Conservation (phyloP, 768 basidiomycete genomes). For the Pisolithus marmoratus region DNA sequence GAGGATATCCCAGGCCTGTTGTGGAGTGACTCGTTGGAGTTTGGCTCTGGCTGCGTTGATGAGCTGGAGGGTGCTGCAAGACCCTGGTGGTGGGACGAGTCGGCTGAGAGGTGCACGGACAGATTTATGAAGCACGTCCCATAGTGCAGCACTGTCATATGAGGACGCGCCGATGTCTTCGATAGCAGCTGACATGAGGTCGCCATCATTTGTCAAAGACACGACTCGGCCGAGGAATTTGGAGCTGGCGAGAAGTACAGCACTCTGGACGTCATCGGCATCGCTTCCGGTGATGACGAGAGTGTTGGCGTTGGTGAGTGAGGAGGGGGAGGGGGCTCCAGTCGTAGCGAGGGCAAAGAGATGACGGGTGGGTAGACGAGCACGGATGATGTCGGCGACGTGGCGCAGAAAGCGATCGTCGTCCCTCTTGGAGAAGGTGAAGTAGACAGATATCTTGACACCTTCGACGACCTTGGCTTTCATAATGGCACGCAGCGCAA, state of each 20-base stretch:
- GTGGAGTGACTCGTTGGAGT: conserved; percentile 57
- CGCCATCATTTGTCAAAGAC: conserved; percentile 30
- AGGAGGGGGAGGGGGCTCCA: conserved; percentile 28
- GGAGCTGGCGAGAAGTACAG: conserved; percentile 55
- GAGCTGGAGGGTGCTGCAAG: conserved; percentile 51
- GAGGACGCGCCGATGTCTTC: conserved; percentile 46
- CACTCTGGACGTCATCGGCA: conserved; percentile 55
- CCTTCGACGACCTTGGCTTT: conserved; percentile 47
- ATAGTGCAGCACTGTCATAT: conserved; percentile 62
- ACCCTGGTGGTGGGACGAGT: conserved; percentile 56
- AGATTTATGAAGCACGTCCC: conserved; percentile 66
- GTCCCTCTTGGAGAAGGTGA: conserved; percentile 53
- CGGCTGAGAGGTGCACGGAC: conserved; percentile 56
- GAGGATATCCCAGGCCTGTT: conserved; percentile 56
- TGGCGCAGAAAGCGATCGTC: conserved; percentile 52
- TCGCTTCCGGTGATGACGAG: conserved; percentile 58
- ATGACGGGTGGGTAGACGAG: conserved; percentile 38
- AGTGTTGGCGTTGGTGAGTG: conserved; percentile 29
- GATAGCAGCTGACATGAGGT: conserved; percentile 41
- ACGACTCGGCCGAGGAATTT: conserved; percentile 66
- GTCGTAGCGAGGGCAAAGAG: conserved; percentile 54
- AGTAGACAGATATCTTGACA: conserved; percentile 52
- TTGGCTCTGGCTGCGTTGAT: conserved; percentile 55
- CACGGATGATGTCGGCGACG: conserved; percentile 44
- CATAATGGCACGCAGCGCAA: conserved; percentile 50